Conservation (phyloP, 2,329 filamentous ascomycete genomes). For the Colletotrichum sp. region DNA sequence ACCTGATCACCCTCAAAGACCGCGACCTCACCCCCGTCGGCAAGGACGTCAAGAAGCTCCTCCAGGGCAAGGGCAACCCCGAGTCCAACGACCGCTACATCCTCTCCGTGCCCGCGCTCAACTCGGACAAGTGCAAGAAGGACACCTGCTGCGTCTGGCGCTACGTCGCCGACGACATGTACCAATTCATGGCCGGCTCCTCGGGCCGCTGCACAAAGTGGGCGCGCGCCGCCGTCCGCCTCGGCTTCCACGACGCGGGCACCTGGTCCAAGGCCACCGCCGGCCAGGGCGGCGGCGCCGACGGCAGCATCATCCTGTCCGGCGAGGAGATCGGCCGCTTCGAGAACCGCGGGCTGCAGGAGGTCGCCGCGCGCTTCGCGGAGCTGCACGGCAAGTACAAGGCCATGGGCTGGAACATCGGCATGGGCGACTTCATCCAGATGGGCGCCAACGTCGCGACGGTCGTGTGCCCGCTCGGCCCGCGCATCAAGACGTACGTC, state of each 20-base stretch:
- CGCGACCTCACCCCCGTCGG: conserved; percentile 20
- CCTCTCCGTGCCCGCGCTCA: conserved; percentile 23
- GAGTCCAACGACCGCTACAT: conserved; percentile 26
- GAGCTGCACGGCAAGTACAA: conserved; percentile 45
- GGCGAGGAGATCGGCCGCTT: conserved; percentile 37
- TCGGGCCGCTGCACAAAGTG: conserved; percentile 46
- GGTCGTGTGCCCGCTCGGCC: conserved; percentile 49
- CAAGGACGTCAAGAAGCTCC: conserved; percentile 22
- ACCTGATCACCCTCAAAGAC: conserved; percentile 22
- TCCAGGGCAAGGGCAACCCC: conserved; percentile 20
- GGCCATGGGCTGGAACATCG: conserved; percentile 36
- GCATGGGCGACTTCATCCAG: conserved; percentile 60
- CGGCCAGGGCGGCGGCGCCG: conserved; percentile 44
- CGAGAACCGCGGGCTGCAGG: conserved; percentile 54
- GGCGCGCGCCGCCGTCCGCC: conserved; percentile 49
- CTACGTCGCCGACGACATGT: conserved; percentile 46
- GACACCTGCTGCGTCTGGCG: conserved; percentile 53
- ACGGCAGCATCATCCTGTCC: conserved; percentile 48
- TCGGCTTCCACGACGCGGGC: conserved; percentile 55
- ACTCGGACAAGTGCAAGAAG: conserved; percentile 33
- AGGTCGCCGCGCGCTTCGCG: conserved; percentile 44
- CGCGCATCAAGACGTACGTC: conserved; percentile 54
- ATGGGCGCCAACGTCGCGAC: conserved; percentile 57
- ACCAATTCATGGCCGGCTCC: conserved; percentile 37
- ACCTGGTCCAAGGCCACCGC: conserved; percentile 43